These are phyloP conservation scores for Sugiyamaella pinicola DNA, from an alignment of 1,139 yeast species.

Conservation along the genomic window DNA sequence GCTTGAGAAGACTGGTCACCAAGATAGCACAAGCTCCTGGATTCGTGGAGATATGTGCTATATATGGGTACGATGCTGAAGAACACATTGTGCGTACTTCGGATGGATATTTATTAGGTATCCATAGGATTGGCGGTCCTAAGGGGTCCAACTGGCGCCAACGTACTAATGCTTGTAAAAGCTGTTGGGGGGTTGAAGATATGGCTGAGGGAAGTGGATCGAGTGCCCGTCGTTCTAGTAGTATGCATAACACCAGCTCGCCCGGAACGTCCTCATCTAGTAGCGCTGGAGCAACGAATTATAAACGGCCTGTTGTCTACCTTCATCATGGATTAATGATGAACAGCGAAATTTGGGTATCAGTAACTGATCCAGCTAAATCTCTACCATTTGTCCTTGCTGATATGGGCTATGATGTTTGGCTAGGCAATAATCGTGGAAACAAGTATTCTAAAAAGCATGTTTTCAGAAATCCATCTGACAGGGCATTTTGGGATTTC, in stretches of 20 bases:
- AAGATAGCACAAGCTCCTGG: conserved; percentile 44
- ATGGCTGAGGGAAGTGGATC: neutral
- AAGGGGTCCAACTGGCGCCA: conserved; percentile 47
- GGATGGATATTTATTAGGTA: conserved; percentile 57
- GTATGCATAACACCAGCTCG: no score
- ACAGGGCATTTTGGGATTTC: conserved; percentile 73
- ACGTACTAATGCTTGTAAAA: conserved; percentile 13
- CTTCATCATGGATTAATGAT: conserved; percentile 89
- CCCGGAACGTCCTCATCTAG: no score
- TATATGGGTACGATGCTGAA: conserved; percentile 65
- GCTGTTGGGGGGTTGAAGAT: conserved; percentile 15
- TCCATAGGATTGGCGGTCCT: conserved; percentile 54
- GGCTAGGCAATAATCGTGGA: conserved; percentile 90
- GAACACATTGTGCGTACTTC: conserved; percentile 69
- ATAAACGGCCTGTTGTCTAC: conserved; percentile 57
- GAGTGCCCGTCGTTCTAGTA: neutral
- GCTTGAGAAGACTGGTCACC: conserved; percentile 29
- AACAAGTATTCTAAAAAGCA: conserved; percentile 77
- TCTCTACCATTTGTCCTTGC: conserved; percentile 77
- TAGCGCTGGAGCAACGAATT: neutral
- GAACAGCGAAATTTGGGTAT: conserved; percentile 89
- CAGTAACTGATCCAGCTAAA: conserved; percentile 55
- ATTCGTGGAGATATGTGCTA: conserved; percentile 63
- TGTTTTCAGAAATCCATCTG: conserved; percentile 47
- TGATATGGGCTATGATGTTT: conserved; percentile 85